Percentiles rank a stretch among this genome's conserved stretches.
phyloP scores from a whole-genome alignment of 306 rosid genomes.

The Castanea sativa region DNA sequence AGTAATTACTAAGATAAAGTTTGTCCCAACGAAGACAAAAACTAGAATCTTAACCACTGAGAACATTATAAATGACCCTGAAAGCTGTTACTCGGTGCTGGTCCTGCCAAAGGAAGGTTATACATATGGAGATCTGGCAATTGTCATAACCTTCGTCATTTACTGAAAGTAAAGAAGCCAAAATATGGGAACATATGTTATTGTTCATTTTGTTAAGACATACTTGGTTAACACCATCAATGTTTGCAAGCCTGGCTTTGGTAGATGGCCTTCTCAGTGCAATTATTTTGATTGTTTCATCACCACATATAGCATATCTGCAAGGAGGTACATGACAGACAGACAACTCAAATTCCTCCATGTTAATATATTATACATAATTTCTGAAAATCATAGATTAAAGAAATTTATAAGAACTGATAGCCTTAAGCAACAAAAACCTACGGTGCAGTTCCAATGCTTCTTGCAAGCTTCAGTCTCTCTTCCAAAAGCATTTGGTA shows the following conservation, averaged over 20 bases:
- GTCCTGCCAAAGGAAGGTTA: not conserved
- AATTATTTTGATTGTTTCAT: constrained; percentile 72
- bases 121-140: not conserved
- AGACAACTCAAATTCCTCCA: not conserved
- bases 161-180: not conserved
- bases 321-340: constrained; percentile 13
- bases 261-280: constrained; percentile 81
- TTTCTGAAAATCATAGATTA: constrained; percentile 10
- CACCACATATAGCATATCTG: constrained; percentile 92
- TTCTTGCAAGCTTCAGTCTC: constrained; percentile 78
- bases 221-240: constrained; percentile 96
- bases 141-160: not conserved
- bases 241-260: constrained; percentile 80
- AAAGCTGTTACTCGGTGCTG: not conserved
- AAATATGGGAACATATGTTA: not conserved
- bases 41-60: not conserved
- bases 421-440: constrained; percentile 26
- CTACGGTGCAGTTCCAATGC: constrained; percentile 84
- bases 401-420: constrained; percentile 6
- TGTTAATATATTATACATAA: not conserved
- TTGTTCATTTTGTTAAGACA: constrained; percentile 10
- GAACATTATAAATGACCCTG: not conserved
- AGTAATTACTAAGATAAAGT: not conserved
- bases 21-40: not conserved
- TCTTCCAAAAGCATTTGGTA: constrained; percentile 77